phyloP scores from a whole-genome alignment of 257 asterid genomes.

The Thymus quinquecostatus region DNA sequence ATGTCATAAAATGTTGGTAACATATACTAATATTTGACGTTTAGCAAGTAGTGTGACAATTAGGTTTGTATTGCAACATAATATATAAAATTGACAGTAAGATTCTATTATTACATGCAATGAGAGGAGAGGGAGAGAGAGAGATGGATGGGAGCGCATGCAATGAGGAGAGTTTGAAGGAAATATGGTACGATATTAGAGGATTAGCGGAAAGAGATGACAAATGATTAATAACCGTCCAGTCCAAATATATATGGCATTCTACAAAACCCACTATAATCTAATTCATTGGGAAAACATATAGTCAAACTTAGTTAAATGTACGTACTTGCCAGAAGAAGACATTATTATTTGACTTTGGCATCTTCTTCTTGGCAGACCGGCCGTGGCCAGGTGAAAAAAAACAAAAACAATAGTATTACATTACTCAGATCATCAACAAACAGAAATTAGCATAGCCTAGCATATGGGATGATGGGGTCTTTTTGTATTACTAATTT shows the following conservation, averaged over 20 bases:
- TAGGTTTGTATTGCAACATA: too few relatives aligned
- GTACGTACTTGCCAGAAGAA: slow-evolving; percentile 25
- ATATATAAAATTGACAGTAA: background rate
- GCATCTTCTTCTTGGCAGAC: slow-evolving; percentile 30
- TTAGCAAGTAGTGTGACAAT: too few relatives aligned
- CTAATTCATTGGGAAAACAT: background rate
- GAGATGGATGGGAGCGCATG: slow-evolving; percentile 16
- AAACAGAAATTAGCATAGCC: too few relatives aligned
- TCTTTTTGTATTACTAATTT: background rate
- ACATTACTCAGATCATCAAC: background rate
- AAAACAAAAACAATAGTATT: background rate
- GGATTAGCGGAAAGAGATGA: background rate
- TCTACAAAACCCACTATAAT: slow-evolving; percentile 1
- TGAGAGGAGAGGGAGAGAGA: background rate
- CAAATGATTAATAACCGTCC: background rate
- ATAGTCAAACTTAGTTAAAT: slow-evolving; percentile 10
- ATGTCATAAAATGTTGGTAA: too few relatives aligned
- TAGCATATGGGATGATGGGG: background rate
- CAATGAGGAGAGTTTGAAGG: slow-evolving; percentile 26
- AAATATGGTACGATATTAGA: background rate
- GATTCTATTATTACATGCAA: background rate
- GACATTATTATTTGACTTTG: background rate
- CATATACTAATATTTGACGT: too few relatives aligned
- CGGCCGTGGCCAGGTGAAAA: background rate
- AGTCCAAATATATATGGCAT: background rate